These are phyloP conservation scores for Mucor plumbeus DNA, from an alignment of 371 early-diverging fungal genomes.

Conservation along the genomic window DNA sequence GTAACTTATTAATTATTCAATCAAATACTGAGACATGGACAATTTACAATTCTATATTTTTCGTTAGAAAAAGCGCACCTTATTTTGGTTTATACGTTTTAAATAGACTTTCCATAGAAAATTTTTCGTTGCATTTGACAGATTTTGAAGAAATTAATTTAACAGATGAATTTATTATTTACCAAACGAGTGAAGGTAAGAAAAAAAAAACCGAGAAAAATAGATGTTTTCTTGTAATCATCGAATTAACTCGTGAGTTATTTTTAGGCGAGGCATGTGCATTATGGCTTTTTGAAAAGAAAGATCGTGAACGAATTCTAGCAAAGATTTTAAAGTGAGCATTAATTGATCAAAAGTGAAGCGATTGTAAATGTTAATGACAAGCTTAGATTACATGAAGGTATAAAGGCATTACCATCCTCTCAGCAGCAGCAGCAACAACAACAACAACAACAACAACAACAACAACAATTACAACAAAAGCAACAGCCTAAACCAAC, in stretches of 20 bases:
- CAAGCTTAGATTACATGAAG: constrained; percentile 30
- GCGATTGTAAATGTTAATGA: neutral
- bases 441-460: neutral
- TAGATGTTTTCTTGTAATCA: too few species aligned
- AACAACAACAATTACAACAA: neutral
- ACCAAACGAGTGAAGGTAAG: constrained; percentile 65
- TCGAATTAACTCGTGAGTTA: too few species aligned
- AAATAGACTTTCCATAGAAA: constrained; percentile 73
- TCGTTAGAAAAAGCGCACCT: constrained; percentile 46
- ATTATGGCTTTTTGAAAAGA: constrained; percentile 76
- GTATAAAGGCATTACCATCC: constrained; percentile 33
- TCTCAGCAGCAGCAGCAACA: constrained; percentile 9
- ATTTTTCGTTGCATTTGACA: constrained; percentile 60
- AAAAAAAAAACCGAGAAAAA: too few species aligned
- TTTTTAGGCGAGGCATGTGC: constrained; percentile 60
- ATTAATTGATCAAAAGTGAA: constrained; percentile 19
- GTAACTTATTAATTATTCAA: constrained; percentile 17
- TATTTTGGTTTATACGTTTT: constrained; percentile 69
- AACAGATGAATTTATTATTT: constrained; percentile 73
- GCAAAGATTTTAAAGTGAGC: constrained; percentile 61
- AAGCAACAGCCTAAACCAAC: neutral
- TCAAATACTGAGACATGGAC: neutral
- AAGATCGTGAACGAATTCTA: constrained; percentile 68
- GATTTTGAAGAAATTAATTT: constrained; percentile 67
- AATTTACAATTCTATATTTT: neutral